Base-by-base conservation (phyloP, 1,284 basidiomycete genomes). In the Nidula niveotomentosa region DNA sequence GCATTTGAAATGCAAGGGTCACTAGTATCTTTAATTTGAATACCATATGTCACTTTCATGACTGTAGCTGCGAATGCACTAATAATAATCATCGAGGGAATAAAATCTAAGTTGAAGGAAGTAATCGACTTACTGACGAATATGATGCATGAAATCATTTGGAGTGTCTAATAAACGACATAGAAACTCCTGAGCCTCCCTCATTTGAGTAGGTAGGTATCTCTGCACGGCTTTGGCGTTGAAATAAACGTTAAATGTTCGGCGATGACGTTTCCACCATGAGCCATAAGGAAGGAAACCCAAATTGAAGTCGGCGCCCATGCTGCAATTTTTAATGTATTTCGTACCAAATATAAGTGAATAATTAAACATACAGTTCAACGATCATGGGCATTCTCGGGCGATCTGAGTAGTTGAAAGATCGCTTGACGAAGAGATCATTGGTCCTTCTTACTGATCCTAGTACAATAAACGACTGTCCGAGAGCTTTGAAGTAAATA, bases 221-320 rank as follows among this genome's bases (percentile, higher is more conserved):
- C 60, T 58, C 7, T 39, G 30, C 3, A 66, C 56, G 6, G 52
- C 47, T 30, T 57, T 57, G 6, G 56, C 49, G 46, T 67, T 61
- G 44, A 71, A 66, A 43, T 65, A 57, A 44, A 71, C 62, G 37
- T 71, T 66, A 48, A 72, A 67, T 8, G 58, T 53, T 13, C 64
- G 55, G 10, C 70, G 63, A 41, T 68, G 64, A 23, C 23, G 51
- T 3, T 68, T 60, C 70, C 70, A 71, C 50, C 48, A 56, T 8
- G 58, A 49, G 1, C 68, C 65, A 36, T 61, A 61, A 5, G 50
- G 55, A 9, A 54, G n/a, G 8, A 59, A 34, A 2, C 36, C 47
- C 34, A 59, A 53, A 15, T 36, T 53, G 36, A 52, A 61, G 10
- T 48, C 49, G n/a, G 48, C 51, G 3, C 34, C 44, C 47, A 56